A percentile compares a stretch with the other conserved stretches of the same genome.
These are phyloP conservation scores for Rhizopus delemar DNA, from an alignment of 371 early-diverging fungal species.

Conservation along the genomic window DNA sequence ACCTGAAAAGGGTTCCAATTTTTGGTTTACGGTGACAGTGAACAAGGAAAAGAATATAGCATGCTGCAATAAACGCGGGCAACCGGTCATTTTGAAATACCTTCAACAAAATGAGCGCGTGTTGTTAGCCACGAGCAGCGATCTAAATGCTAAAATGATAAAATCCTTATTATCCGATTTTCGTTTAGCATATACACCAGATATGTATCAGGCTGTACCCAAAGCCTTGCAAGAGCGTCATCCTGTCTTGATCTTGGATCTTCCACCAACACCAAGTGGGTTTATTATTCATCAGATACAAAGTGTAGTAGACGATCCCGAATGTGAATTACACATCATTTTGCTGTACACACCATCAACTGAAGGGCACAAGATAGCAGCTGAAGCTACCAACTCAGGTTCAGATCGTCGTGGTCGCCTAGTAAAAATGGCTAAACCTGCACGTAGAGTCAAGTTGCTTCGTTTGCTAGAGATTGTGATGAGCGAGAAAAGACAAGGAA, in stretches of 20 bases:
- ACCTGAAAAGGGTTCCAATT: constrained; percentile 58
- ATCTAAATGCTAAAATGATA: constrained; percentile 44
- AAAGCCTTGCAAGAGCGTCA: constrained; percentile 44
- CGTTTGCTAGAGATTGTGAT: constrained; percentile 41
- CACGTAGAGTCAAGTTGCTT: constrained; percentile 52
- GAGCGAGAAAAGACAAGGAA: constrained; percentile 20
- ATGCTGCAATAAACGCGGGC: constrained; percentile 13
- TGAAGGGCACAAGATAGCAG: constrained; percentile 47
- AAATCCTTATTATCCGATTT: constrained; percentile 35
- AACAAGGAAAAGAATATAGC: constrained; percentile 26
- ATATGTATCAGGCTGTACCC: constrained; percentile 44
- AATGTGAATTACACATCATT: constrained; percentile 48
- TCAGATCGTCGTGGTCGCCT: constrained; percentile 47
- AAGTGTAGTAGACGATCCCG: constrained; percentile 49
- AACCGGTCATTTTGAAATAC: constrained; percentile 13
- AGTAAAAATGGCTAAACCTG: constrained; percentile 61
- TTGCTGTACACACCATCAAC: constrained; percentile 48
- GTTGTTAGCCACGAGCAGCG: constrained; percentile 39
- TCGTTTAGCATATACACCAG: constrained; percentile 26
- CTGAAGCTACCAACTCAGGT: constrained; percentile 42
- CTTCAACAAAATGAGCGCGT: constrained; percentile 30
- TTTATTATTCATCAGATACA: constrained; percentile 44
- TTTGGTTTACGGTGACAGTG: constrained; percentile 54
- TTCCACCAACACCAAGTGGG: constrained; percentile 43
- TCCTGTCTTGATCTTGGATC: constrained; percentile 42